Evolutionary conservation across 306 rosid genomes (phyloP), one percentile per base, ranked within the genome.

Genomic region (Cucumis hystrix): DNA sequence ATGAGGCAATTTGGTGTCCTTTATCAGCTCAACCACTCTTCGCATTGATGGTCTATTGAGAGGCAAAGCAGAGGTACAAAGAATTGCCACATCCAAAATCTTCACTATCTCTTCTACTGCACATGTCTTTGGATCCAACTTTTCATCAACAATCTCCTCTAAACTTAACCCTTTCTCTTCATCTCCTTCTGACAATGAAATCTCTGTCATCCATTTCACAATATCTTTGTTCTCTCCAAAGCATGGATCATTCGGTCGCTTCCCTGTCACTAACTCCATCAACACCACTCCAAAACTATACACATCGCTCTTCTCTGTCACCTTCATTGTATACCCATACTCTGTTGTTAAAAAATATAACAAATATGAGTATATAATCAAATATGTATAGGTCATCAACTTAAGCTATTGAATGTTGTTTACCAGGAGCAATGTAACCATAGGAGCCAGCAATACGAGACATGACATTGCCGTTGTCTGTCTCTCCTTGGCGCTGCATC

Each of bases 241-340:
- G 17, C 83, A 80, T 13, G 77, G 21, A 77, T 95, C 98, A 52
- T 84, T 92, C 37, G 98, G 98, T 81, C 92, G 83, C 85, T 89
- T 95, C 1, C 96, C 98, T 0, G 89, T 92, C 8, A 95, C 80
- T 65, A 95, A 13, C 67, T 95, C 97, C 87, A 92, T 79, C 51
- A 95, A 57, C 82, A 92, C 86, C 71, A 92, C 92, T 6, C 98
- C 98, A 59, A 83, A 95, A 62, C 97, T 95, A 74, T 92, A 92
- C 1, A 92, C 92, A 28, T 92, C 97, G 4, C 97, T 92, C 83
- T 95, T 92, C 85, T 90, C 97, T 0, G 84, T 95, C 39, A 89
- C 91, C 76, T 86, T 89, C 35, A 87, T 51, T 1, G 98, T 95
- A 75, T 90, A 90, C 6, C 85, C 96, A 43, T 88, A 90, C 52